These are phyloP conservation scores for Bisporella sp. DNA, from an alignment of 2,329 filamentous ascomycete species.

Conservation along the genomic window DNA sequence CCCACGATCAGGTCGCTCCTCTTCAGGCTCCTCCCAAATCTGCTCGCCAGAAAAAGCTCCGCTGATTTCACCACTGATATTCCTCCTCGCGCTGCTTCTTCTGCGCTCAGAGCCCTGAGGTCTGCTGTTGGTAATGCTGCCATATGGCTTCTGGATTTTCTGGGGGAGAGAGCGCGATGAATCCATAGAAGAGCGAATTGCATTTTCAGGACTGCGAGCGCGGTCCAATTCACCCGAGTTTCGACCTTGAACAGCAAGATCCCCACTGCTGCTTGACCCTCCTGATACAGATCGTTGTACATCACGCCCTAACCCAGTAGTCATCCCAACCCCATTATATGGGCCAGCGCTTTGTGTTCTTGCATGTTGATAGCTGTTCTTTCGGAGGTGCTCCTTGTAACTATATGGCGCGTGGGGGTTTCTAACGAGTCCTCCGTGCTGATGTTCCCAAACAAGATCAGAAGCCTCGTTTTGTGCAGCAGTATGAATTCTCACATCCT, in stretches of 20 bases:
- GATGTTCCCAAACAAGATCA: conserved; percentile 71
- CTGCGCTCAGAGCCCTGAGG: conserved; percentile 10
- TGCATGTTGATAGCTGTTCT: conserved; percentile 64
- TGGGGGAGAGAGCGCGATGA: conserved; percentile 8
- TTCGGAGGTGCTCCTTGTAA: conserved; percentile 63
- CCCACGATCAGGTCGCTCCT: conserved; percentile 23
- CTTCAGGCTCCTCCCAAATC: conserved; percentile 83
- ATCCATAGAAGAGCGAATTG: conserved; percentile 17
- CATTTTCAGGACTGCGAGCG: conserved; percentile 13
- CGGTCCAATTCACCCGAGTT: conserved; percentile 21
- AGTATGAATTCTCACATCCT: conserved; percentile 56
- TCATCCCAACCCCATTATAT: conserved; percentile 39
- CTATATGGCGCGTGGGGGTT: conserved; percentile 57
- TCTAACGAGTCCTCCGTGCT: conserved; percentile 48
- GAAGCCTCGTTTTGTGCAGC: conserved; percentile 72
- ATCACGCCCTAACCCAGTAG: conserved; percentile 24
- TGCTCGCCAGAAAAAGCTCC: conserved; percentile 65
- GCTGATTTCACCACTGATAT: conserved; percentile 61
- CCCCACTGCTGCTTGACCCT: conserved; percentile 27
- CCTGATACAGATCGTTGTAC: conserved; percentile 26
- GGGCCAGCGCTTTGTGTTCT: conserved; percentile 52
- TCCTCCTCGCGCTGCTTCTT: conserved; percentile 39
- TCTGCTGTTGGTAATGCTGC: conserved; percentile 15
- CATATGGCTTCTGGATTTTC: conserved; percentile 19
- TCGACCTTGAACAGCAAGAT: conserved; percentile 26